These are phyloP conservation scores for Cytidiella melzeri DNA, from an alignment of 768 basidiomycete species.

Conservation along the genomic window DNA sequence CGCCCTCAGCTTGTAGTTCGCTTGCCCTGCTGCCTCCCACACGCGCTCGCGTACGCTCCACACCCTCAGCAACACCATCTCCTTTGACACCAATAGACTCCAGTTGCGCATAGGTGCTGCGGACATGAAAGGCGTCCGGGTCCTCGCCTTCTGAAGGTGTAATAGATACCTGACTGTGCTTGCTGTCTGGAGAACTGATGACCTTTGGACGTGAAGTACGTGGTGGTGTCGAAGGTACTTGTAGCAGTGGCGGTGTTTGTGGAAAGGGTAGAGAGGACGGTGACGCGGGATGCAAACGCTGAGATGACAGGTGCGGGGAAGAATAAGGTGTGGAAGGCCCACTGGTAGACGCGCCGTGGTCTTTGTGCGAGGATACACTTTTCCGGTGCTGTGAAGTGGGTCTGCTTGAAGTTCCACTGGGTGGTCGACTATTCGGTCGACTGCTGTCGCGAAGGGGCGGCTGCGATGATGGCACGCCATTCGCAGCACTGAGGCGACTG, in stretches of 20 bases:
- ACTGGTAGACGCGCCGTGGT: background rate
- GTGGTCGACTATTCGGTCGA: conserved; percentile 5
- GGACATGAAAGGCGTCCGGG: conserved; percentile 74
- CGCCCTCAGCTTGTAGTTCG: conserved; percentile 51
- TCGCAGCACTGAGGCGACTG: conserved; percentile 3
- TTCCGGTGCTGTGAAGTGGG: conserved; percentile 5
- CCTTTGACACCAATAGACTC: conserved; percentile 88
- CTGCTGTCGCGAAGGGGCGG: conserved; percentile 6
- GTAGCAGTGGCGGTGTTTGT: conserved; percentile 14
- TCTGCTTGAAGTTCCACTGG: conserved; percentile 2
- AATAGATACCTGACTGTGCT: conserved; percentile 54
- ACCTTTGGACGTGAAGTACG: conserved; percentile 28
- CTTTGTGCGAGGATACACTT: background rate
- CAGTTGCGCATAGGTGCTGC: conserved; percentile 85
- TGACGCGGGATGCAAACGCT: conserved; percentile 1
- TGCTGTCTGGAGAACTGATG: conserved; percentile 38
- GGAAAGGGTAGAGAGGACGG: conserved; percentile 11
- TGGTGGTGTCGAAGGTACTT: conserved; percentile 20
- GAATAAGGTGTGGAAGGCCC: background rate
- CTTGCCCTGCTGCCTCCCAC: conserved; percentile 48
- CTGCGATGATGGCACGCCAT: background rate
- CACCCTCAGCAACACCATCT: conserved; percentile 90
- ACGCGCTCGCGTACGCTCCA: conserved; percentile 86
- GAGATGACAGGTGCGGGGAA: conserved; percentile 4
- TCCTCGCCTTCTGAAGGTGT: conserved; percentile 78